Evolutionary conservation across 148 eudicot genomes (phyloP).

Genomic region (Cornus kousa): DNA sequence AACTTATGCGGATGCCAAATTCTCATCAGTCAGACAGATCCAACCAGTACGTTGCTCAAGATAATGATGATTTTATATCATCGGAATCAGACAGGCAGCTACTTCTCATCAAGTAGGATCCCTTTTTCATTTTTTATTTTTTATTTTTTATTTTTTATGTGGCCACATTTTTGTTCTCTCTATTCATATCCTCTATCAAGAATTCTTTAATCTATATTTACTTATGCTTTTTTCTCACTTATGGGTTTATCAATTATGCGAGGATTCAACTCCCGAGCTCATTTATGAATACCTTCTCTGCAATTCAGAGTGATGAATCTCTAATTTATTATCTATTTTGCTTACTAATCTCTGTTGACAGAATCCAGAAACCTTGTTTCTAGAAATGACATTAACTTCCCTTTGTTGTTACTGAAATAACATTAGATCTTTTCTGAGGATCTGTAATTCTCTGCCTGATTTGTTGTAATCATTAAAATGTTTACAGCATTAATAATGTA

Average conservation of each 20-base stretch:
- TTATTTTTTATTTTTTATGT: not conserved
- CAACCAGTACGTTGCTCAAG: conserved; percentile 47
- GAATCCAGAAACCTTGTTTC: not conserved
- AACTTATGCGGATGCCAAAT: conserved; percentile 73
- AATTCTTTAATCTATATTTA: not conserved
- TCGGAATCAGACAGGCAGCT: conserved; percentile 90
- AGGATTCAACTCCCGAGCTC: not conserved
- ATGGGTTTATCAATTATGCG: not conserved
- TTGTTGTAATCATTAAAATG: not conserved
- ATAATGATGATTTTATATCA: conserved; percentile 78
- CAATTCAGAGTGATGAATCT: not conserved
- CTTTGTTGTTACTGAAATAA: not conserved
- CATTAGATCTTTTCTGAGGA: not conserved
- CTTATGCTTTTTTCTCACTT: not conserved
- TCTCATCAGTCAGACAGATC: conserved; percentile 52
- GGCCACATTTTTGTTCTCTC: not conserved
- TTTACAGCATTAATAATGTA: not conserved
- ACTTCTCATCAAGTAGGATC: conserved; percentile 69
- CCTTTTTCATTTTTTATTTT: not conserved
- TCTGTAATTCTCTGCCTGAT: not conserved
- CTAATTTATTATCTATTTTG: not conserved
- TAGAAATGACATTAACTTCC: not conserved
- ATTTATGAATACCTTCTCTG: not conserved
- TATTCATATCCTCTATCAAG: not conserved
- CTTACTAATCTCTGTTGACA: no score